Base-by-base conservation (phyloP, 768 basidiomycete genomes). In the Pleurotus tuoliensis region DNA sequence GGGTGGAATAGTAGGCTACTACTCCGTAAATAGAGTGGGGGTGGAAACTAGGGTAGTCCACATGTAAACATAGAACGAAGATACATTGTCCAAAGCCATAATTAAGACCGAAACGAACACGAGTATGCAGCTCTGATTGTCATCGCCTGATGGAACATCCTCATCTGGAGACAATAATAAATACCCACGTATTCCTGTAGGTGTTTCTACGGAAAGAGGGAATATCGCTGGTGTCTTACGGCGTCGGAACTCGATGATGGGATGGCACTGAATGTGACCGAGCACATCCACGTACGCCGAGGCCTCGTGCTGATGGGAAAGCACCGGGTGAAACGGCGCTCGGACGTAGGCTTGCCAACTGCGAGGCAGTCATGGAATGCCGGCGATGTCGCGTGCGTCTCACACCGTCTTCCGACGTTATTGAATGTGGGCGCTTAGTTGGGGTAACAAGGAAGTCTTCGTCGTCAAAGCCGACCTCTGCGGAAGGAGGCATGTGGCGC, bases 391-490 rank as follows among this genome's bases (percentile, higher is more conserved):
- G 63, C 59, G 52, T 70, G 63, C 59, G 67, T 59, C 40, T 67
- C 61, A 59, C 45, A 69, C 70, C 53, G 46, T 69, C 65, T 53
- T 68, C 70, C 40, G 70, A 69, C 24, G 72, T 71, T 50, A 71
- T 63, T 22, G 73, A 76, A n/a, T 75, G 71, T 39, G 69, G 68
- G 51, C 74, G 71, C 62, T 77, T 77, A 56, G 66, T 67, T 52
- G 70, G 66, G 25, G 66, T 43, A 13, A 49, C 43, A 44, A 47
- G 41, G 41, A 8, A 46, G 39, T 50, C 47, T 49, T 38, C 56
- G 24, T 41, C 45, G 37, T 50, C 47, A 24, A 27, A 55, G 55
- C 12, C 39, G 40, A 43, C 58, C 47, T 38, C 38, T 16, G 20
- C 47, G 43, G 20, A 50, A 25, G 40, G n/a, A 37, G 40, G 46